These are phyloP conservation scores for Linanthus parryae DNA, from an alignment of 148 eudicot genomes.

Conservation along the genomic window DNA sequence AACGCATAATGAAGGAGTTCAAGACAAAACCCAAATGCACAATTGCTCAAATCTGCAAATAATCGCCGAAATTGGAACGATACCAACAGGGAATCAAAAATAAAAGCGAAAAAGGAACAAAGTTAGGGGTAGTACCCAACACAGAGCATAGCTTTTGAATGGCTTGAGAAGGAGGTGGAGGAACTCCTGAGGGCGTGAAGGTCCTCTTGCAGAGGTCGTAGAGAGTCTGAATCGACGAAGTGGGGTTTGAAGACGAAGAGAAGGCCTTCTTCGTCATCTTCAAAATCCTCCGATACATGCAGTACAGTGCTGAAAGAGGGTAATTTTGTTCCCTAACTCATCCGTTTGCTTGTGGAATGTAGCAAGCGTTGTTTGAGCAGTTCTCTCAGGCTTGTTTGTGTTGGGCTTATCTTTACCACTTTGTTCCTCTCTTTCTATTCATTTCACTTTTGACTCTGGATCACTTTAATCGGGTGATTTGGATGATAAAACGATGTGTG, in stretches of 20 bases:
- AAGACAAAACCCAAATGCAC: conserved; percentile 6
- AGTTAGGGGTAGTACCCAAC: conserved; percentile 28
- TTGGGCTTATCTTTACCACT: too few relatives aligned
- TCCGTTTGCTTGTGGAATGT: too few relatives aligned
- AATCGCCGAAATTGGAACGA: background rate
- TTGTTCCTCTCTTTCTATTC: too few relatives aligned
- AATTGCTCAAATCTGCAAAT: background rate
- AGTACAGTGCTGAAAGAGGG: too few relatives aligned
- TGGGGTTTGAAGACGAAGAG: conserved; percentile 10
- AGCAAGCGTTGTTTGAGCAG: too few relatives aligned
- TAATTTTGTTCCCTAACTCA: too few relatives aligned
- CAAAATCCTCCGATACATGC: conserved; percentile 4
- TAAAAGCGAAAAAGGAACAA: background rate
- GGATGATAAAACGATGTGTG: too few relatives aligned
- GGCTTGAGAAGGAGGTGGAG: conserved; percentile 30
- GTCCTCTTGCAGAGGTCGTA: conserved; percentile 55
- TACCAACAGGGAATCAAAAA: background rate
- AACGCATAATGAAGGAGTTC: background rate
- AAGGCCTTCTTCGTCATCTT: conserved; percentile 18
- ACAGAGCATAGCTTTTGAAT: conserved; percentile 44
- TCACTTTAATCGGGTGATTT: too few relatives aligned
- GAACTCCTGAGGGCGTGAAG: conserved; percentile 20
- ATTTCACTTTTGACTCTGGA: too few relatives aligned
- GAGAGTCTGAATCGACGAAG: conserved; percentile 30
- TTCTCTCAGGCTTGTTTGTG: too few relatives aligned